Evolutionary conservation across 2,329 filamentous ascomycete genomes (phyloP).

Genomic region (Alternaria arbusti): DNA sequence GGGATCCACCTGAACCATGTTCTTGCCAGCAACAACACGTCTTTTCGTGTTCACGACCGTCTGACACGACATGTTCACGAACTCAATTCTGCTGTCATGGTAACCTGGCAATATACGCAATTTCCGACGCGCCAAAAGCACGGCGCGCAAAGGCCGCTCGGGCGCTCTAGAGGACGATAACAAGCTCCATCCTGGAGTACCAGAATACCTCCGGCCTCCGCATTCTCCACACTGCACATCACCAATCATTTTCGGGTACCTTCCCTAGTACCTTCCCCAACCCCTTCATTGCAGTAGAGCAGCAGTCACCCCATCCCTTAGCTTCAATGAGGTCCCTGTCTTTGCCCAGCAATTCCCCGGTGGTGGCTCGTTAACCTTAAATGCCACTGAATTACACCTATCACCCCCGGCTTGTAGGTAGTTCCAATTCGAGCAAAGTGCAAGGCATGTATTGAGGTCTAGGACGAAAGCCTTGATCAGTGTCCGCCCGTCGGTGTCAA

Average conservation of each 20-base stretch:
- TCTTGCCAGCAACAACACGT: neutral
- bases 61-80: neutral
- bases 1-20: neutral
- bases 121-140: neutral
- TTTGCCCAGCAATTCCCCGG: slow-evolving; percentile 3
- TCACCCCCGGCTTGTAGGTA: neutral
- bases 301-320: neutral
- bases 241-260: neutral
- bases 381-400: neutral
- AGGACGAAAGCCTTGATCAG: neutral
- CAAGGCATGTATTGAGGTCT: neutral
- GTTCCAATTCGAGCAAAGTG: slow-evolving; percentile 1
- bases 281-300: neutral
- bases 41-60: neutral
- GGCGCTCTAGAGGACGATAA: neutral
- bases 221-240: neutral
- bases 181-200: neutral
- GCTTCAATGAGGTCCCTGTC: neutral
- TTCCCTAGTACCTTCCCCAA: neutral
- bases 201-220: neutral
- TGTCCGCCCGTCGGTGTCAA: neutral
- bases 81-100: neutral
- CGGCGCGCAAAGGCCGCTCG: neutral
- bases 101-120: neutral
- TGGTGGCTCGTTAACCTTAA: neutral